Percentiles rank a stretch among this genome's conserved stretches.
These are phyloP conservation scores for Puccinia hordei DNA, from an alignment of 1,284 basidiomycete species.

Conservation along the genomic window DNA sequence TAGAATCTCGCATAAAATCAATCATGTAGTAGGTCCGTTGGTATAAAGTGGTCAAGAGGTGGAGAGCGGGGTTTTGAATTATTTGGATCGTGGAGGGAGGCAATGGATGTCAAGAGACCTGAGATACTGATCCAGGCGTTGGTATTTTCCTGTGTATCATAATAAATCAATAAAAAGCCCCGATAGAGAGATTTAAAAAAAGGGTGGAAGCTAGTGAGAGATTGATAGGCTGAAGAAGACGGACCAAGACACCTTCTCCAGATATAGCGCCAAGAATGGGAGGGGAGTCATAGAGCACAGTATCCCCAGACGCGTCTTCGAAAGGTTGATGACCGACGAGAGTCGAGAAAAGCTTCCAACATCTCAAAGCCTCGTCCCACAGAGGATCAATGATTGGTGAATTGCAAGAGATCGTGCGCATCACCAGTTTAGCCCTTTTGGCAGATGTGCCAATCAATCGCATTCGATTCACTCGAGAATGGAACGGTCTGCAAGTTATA, in stretches of 20 bases:
- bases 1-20: constrained; percentile 47
- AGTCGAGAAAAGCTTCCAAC: constrained; percentile 38
- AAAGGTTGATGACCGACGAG: constrained; percentile 38
- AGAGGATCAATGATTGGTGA: constrained; percentile 27
- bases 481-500: too few relatives aligned
- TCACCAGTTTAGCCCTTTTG: constrained; percentile 34
- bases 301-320: constrained; percentile 29
- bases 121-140: constrained; percentile 50
- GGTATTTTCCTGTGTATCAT: constrained; percentile 33
- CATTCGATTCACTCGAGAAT: too few relatives aligned
- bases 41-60: constrained; percentile 34
- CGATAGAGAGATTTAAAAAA: not conserved
- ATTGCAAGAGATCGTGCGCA: constrained; percentile 16
- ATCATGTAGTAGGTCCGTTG: constrained; percentile 41
- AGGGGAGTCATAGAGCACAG: not conserved
- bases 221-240: too few relatives aligned
- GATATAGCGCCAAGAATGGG: constrained; percentile 22
- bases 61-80: not conserved
- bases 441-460: too few relatives aligned
- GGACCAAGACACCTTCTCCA: constrained; percentile 39
- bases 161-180: too few relatives aligned
- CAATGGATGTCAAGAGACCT: constrained; percentile 44
- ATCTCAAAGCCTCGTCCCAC: constrained; percentile 28
- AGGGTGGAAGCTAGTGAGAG: not conserved
- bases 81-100: constrained; percentile 28